Evolutionary conservation across 768 basidiomycete genomes (phyloP), one percentile per base, ranked within the genome.

Genomic region (Phylloporus arenicola): DNA sequence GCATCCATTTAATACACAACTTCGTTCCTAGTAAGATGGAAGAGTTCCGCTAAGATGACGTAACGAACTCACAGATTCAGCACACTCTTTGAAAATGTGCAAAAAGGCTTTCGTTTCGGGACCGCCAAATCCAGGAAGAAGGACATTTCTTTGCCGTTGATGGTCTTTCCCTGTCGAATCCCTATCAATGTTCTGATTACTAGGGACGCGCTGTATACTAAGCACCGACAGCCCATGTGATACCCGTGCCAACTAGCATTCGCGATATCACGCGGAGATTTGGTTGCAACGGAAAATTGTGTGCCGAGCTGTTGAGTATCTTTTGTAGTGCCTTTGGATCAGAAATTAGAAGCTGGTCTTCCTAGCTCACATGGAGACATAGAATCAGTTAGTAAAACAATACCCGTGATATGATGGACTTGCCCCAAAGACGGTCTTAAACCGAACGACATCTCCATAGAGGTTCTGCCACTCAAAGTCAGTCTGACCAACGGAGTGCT

Each of bases 61-160:
- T 14, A 52, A 13, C 27, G 19, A 14, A 19, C 58, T 27, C 37
- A 69, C 68, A 22, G 57, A 52, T 46, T 60, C 58, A 1, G 59
- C 68, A 11, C 57, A 73, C 50, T 67, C 68, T 41, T 65, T 68
- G 65, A 81, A 81, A 38, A 81, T 69, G 12, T 73, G 68, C 5
- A 80, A 67, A 52, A 77, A 78, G 4, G 75, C 70, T 43, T 71
- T 77, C n/a, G 72, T 70, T 51, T 80, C 76, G 1, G 73, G 71
- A 7, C 61, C 69, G 50, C 80, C 76, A 52, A 82, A 81, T 3
- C 77, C 80, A 1, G 79, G 79, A 40, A 77, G 65, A 73, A 81
- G 72, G 14, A 80, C 68, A 53, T 68, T 77, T 50, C 77, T 65
- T 43, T 82, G 80, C 45, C 80, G 71, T 54, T 67, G 76, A 51